Evolutionary conservation across 805 yeast genomes (phyloP).

Genomic region (Saturnispora diversa): DNA sequence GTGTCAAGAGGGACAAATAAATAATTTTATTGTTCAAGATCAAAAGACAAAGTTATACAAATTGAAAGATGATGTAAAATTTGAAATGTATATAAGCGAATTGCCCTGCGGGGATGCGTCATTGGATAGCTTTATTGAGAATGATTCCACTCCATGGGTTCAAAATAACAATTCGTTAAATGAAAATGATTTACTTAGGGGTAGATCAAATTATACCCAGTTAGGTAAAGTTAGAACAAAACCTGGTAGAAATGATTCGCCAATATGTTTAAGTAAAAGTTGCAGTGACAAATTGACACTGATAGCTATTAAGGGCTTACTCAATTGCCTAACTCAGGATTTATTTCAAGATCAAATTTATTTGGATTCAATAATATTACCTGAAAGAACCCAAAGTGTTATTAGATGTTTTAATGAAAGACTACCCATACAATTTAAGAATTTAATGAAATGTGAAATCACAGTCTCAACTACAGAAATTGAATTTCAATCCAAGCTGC

Average conservation of each 20-base stretch:
- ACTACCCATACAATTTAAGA: conserved; percentile 8
- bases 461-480: conserved; percentile 10
- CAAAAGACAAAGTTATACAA: conserved; percentile 19
- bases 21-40: conserved; percentile 12
- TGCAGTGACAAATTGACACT: conserved; percentile 79
- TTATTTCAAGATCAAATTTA: conserved; percentile 24
- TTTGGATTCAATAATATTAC: conserved; percentile 45
- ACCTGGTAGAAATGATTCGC: conserved; percentile 84
- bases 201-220: conserved; percentile 49
- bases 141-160: conserved; percentile 15
- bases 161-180: conserved; percentile 17
- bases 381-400: conserved; percentile 28
- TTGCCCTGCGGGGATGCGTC: conserved; percentile 91
- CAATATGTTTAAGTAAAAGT: conserved; percentile 65
- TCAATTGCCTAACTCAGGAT: conserved; percentile 37
- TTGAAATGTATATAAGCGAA: conserved; percentile 63
- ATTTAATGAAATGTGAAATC: not conserved
- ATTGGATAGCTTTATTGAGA: conserved; percentile 36
- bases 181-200: conserved; percentile 39
- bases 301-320: conserved; percentile 50
- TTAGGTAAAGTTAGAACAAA: conserved; percentile 77
- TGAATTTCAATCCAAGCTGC: conserved; percentile 4
- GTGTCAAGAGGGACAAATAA: conserved; percentile 11
- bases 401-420: conserved; percentile 36
- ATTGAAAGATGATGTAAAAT: conserved; percentile 32